Base-by-base conservation (phyloP, 176 grass and related monocot genomes). In the Aegilops umbellulata region DNA sequence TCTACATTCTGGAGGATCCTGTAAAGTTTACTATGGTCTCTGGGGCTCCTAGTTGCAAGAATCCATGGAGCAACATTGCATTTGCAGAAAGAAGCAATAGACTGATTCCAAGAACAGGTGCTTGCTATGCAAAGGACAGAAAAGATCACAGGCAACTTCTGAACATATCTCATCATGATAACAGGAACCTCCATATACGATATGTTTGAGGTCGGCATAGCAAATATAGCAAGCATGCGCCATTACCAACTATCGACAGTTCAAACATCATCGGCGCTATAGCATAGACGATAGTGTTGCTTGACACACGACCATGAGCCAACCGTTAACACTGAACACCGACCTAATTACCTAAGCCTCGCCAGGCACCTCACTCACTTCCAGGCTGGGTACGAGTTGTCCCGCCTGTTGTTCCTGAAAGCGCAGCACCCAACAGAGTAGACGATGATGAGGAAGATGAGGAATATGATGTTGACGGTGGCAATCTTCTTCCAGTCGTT, bases 401-500 rank as follows among this genome's bases (percentile, higher is more conserved):
- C 92, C 44, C 31, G 55, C 76, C 90, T 85, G 77, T 99, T 99
- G 67, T 95, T 94, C 88, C 94, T 92, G 84, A 96, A 96, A 79
- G 97, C 92, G 29, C 92, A 94, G 76, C 94, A 99, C 34, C 97
- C 94, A 7, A 99, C 79, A 0, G 97, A 91, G 91, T 99, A 99
- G 49, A 96, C 97, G 2, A 91, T 20, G 53, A 99, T 77, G 79
- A 99, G 88, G 65, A 99, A 96, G 65, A 96, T 69, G 27, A 99
- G 88, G 88, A 99, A 99, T 62, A 96, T 26, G 67, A 94, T 94
- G 74, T 96, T 99, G 60, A 94, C 30, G 0, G 35, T 87, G 29
- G 94, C 92, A 5, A 95, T 92, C 90, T 95, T 98, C 88, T 94
- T 98, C 94, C 92, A 91, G 82, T 94, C 92, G 25, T 83, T 89